These are phyloP conservation scores for Phalaenopsis hybrid DNA, from an alignment of 116 monocot genomes.

Conservation along the genomic window DNA sequence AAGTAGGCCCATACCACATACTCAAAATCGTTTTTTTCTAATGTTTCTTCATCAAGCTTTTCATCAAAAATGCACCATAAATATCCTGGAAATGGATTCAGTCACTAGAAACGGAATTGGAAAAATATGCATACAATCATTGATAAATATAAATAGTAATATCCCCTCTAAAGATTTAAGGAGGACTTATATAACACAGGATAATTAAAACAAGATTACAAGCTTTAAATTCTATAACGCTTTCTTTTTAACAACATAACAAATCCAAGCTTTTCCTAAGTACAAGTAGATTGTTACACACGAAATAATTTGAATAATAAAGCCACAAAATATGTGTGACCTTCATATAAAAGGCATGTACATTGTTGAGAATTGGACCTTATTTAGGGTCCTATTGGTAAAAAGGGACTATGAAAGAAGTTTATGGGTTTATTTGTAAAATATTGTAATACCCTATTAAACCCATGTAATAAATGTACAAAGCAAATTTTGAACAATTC, in stretches of 20 bases:
- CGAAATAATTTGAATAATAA: background rate
- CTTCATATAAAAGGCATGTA: background rate
- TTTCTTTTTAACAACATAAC: background rate
- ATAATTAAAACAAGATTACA: background rate
- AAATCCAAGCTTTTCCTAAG: background rate
- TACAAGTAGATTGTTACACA: background rate
- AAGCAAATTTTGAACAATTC: too few relatives aligned
- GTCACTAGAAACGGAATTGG: background rate
- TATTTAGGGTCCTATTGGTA: too few relatives aligned
- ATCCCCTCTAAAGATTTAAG: background rate
- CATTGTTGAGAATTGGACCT: too few relatives aligned
- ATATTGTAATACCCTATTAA: too few relatives aligned
- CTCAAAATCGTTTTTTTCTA: constrained; percentile 64
- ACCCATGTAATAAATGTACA: too few relatives aligned
- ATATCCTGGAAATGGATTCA: constrained; percentile 45
- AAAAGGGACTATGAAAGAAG: too few relatives aligned
- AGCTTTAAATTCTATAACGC: background rate
- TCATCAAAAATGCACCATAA: constrained; percentile 77
- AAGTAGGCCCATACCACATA: constrained; percentile 61
- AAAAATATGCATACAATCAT: constrained; percentile 4
- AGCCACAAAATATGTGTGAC: background rate
- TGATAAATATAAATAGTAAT: background rate
- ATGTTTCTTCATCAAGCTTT: constrained; percentile 51
- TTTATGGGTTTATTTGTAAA: too few relatives aligned
- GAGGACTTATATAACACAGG: background rate